Conservation (phyloP, 805 yeast genomes). For the Ogataea sp. region DNA sequence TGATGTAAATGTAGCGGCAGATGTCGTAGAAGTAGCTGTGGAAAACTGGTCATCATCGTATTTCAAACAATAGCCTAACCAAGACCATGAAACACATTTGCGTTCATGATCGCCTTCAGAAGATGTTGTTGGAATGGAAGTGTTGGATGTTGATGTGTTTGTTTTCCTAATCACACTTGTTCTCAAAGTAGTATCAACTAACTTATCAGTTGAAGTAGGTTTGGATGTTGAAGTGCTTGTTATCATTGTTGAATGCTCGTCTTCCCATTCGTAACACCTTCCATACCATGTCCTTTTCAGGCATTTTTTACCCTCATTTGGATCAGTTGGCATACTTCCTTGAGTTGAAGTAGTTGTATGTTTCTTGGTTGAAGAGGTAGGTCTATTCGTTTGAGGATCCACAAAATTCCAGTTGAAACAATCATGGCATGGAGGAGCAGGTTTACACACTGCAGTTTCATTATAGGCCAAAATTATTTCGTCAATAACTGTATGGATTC, state of each 20-base stretch:
- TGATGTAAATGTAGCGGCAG: too few relatives aligned
- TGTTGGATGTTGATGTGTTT: not conserved
- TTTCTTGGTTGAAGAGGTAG: too few relatives aligned
- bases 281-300: conserved; percentile 62
- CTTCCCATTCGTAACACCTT: conserved; percentile 27
- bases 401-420: conserved; percentile 85
- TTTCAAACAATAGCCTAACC: conserved; percentile 5
- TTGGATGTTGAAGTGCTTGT: conserved; percentile 8
- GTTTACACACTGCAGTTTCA: conserved; percentile 63
- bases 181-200: not conserved
- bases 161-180: conserved; percentile 2
- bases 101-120: not conserved
- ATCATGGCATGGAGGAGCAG: conserved; percentile 80
- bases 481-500: conserved; percentile 86
- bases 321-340: conserved; percentile 15
- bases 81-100: conserved; percentile 2
- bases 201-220: not conserved
- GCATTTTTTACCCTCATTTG: conserved; percentile 29
- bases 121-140: conserved; percentile 2
- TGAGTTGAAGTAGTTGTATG: conserved; percentile 10
- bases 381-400: too few relatives aligned
- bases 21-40: not conserved
- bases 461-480: conserved; percentile 67
- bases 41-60: conserved; percentile 1
- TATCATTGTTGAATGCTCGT: conserved; percentile 10